Evolutionary conservation across 805 yeast species (phyloP).

Genomic region (Wickerhamiella bombiphila): DNA sequence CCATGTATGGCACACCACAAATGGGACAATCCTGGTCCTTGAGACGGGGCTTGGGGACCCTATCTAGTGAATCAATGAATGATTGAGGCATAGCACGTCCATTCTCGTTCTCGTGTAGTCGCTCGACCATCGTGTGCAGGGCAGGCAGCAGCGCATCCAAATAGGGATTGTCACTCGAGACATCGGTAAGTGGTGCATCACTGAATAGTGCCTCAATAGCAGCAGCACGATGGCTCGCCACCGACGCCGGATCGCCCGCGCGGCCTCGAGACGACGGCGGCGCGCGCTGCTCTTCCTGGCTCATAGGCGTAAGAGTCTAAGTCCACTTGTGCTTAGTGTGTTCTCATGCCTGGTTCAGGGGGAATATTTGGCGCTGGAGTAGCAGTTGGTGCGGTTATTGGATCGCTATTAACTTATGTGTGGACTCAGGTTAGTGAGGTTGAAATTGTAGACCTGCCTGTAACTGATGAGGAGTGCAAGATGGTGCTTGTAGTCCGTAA

Average conservation of each 20-base stretch:
- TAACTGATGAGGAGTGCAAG: conserved; percentile 15
- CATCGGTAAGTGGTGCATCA: not conserved
- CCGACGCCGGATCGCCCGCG: too few relatives aligned
- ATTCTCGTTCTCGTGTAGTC: not conserved
- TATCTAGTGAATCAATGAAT: conserved; percentile 61
- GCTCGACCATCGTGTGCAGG: not conserved
- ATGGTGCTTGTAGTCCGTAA: conserved; percentile 82
- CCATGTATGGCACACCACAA: conserved; percentile 57
- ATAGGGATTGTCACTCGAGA: too few relatives aligned
- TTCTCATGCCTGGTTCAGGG: too few relatives aligned
- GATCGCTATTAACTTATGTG: not conserved
- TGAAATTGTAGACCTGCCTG: not conserved
- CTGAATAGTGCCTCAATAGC: not conserved
- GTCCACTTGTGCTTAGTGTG: too few relatives aligned
- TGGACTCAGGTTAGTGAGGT: not conserved
- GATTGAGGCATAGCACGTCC: conserved; percentile 45
- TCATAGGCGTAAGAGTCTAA: too few relatives aligned
- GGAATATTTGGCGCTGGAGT: too few relatives aligned
- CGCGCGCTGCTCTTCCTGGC: too few relatives aligned
- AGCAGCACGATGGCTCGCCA: not conserved
- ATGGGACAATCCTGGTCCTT: conserved; percentile 60
- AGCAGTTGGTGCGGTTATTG: not conserved
- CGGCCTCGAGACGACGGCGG: too few relatives aligned
- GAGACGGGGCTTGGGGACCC: conserved; percentile 39
- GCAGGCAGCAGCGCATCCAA: not conserved